Evolutionary conservation across 805 yeast species (phyloP), one percentile per base, ranked within the genome.

Genomic region (Wickerhamiella occidentalis): DNA sequence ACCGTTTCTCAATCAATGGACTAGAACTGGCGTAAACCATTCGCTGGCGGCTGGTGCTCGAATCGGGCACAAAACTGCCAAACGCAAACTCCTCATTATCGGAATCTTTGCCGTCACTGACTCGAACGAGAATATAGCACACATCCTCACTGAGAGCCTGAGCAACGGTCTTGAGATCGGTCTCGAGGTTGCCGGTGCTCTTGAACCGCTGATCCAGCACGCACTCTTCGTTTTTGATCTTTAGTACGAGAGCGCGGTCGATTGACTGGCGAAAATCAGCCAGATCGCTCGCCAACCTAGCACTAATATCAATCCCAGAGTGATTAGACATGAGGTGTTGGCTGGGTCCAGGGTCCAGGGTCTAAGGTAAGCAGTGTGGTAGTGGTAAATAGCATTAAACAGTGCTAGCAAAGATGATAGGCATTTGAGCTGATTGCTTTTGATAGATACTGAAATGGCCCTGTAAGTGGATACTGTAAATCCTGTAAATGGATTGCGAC

Each of bases 1-100:
- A 70, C 54, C 82, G 80, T 56, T 83, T 77, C 50, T 84, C 67
- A 33, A 92, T 65, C 1, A 92, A 78, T 62, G 78, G 82, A 53
- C 85, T 85, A 9, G 94, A 80, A 2, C 96, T 85, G 3, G 97
- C 97, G 63, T 88, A 92, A 45, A 92, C 71, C 96, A 92, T 92
- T 64, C 90, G 92, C 50, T 75, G 73, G 51, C 87, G 75, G 35
- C 90, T 88, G 2, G 80, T 78, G 7, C 96, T 84, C 46, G 65
- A 64, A 62, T 90, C 96, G 0, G 98, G 96, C 48, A 90, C 88
- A 66, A 74, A 88, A 18, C 92, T 78, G 42, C 87, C 74, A 58
- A 90, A 87, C 2, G 77, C 72, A 52, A 68, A 70, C n/a, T 59
- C 60, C 0, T 56, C 58, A 13, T 29, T 13, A 4, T 29, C 33